A percentile compares a stretch with the other conserved stretches of the same genome.
phyloP scores from a whole-genome alignment of 768 basidiomycete species.

The Tulasnella sp. region DNA sequence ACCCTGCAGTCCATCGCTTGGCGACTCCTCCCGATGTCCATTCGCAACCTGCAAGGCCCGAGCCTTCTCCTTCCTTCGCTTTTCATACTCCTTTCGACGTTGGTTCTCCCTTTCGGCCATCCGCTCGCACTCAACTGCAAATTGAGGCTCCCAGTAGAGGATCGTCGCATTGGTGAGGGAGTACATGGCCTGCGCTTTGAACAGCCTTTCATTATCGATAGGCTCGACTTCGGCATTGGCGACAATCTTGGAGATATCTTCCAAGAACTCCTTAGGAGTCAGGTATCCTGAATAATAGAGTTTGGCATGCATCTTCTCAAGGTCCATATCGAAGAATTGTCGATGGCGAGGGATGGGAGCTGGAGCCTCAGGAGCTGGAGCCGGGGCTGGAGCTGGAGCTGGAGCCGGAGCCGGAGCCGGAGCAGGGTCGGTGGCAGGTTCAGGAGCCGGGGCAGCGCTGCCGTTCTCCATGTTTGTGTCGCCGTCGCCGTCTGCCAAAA shows the following conservation, averaged over 20 bases:
- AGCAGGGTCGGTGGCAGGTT: conserved; percentile 7
- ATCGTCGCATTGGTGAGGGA: conserved; percentile 81
- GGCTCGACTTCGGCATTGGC: conserved; percentile 62
- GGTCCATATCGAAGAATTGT: conserved; percentile 76
- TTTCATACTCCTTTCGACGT: conserved; percentile 47
- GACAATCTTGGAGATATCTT: conserved; percentile 45
- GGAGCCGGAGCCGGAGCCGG: background rate
- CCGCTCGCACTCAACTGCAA: conserved; percentile 77
- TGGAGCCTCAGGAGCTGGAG: conserved; percentile 39
- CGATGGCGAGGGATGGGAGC: conserved; percentile 34
- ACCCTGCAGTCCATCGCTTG: conserved; percentile 34
- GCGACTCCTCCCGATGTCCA: background rate
- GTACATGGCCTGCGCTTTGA: conserved; percentile 84
- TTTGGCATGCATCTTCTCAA: conserved; percentile 84
- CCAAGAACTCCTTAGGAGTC: conserved; percentile 82
- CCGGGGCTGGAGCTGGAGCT: conserved; percentile 31
- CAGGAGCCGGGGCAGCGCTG: background rate
- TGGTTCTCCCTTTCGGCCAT: conserved; percentile 69
- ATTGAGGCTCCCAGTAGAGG: conserved; percentile 75
- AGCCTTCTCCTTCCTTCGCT: conserved; percentile 35
- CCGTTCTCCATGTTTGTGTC: conserved; percentile 15
- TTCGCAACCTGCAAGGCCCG: conserved; percentile 1
- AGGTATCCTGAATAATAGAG: conserved; percentile 83
- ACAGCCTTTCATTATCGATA: conserved; percentile 73
- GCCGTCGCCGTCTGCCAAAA: conserved; percentile 18